A percentile compares a stretch with the other conserved stretches of the same genome.
Conservation (phyloP, 192 early-diverging fungal genomes). For the Coemansia asiatica region DNA sequence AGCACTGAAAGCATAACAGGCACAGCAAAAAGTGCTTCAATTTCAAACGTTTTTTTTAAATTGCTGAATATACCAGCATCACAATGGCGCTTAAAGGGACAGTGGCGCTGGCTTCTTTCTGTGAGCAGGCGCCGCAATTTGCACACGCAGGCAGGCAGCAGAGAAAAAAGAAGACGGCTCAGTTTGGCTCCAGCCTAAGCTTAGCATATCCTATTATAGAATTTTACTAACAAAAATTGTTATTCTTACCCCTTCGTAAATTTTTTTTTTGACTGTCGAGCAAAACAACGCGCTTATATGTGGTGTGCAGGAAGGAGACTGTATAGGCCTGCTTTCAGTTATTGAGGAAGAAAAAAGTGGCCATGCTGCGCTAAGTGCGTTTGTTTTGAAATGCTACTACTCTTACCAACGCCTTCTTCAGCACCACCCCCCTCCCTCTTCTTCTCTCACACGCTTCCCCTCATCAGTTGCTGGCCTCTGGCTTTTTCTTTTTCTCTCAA, state of each 20-base stretch:
- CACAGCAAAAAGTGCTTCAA: not conserved
- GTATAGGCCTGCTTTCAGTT: not conserved
- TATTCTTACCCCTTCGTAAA: not conserved
- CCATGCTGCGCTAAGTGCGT: not conserved
- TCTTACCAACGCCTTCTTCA: not conserved
- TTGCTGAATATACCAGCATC: not conserved
- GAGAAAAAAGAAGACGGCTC: not conserved
- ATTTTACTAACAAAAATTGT: not conserved
- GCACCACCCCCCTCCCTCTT: not conserved
- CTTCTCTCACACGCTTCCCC: not conserved
- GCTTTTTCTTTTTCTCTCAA: not conserved
- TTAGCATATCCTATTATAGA: not conserved
- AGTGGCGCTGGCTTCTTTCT: slow-evolving; percentile 29
- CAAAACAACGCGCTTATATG: not conserved
- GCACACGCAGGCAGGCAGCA: slow-evolving; percentile 9
- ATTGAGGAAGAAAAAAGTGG: not conserved
- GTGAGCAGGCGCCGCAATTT: slow-evolving; percentile 25
- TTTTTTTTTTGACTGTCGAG: not conserved
- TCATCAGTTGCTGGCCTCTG: not conserved
- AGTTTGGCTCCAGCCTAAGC: not conserved
- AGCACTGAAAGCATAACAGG: not conserved
- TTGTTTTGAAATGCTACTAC: slow-evolving; percentile 9
- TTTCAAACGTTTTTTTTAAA: not conserved
- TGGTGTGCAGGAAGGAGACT: not conserved
- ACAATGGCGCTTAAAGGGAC: slow-evolving; percentile 12